phyloP scores from a whole-genome alignment of 495 filamentous ascomycete species.

The Aspergillus steynii region DNA sequence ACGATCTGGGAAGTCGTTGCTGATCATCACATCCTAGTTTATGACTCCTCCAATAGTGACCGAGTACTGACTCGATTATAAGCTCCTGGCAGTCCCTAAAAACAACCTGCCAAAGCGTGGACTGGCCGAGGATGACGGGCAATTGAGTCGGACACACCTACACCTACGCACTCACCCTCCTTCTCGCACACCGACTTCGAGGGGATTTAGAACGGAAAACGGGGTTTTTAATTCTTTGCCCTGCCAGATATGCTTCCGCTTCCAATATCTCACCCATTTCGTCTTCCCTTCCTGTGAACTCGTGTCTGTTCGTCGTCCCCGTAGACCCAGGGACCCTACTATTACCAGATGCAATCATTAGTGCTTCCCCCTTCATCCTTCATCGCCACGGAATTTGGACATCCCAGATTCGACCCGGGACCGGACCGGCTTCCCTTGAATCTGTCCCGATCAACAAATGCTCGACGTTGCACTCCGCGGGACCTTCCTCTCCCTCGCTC shows the following conservation, averaged over 20 bases:
- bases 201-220: neutral
- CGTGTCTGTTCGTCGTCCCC: conserved; percentile 8
- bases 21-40: conserved; percentile 46
- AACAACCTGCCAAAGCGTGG: conserved; percentile 18
- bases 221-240: neutral
- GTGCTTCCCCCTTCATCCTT: conserved; percentile 48
- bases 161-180: neutral
- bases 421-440: conserved; percentile 69
- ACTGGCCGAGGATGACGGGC: conserved; percentile 29
- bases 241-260: conserved; percentile 39
- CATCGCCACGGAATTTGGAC: conserved; percentile 44
- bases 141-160: conserved; percentile 25
- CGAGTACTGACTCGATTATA: conserved; percentile 38
- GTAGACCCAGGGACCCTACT: conserved; percentile 15
- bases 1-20: conserved; percentile 44
- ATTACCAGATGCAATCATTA: conserved; percentile 51
- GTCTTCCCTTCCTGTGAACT: conserved; percentile 31
- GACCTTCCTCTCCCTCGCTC: conserved; percentile 72
- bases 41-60: conserved; percentile 49
- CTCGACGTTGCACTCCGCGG: conserved; percentile 65
- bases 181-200: conserved; percentile 8
- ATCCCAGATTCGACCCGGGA: conserved; percentile 47
- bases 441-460: conserved; percentile 67
- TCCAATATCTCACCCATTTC: conserved; percentile 17
- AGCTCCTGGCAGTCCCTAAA: conserved; percentile 34